phyloP scores from a whole-genome alignment of 192 early-diverging fungal species.

The Funneliformis geosporum region DNA sequence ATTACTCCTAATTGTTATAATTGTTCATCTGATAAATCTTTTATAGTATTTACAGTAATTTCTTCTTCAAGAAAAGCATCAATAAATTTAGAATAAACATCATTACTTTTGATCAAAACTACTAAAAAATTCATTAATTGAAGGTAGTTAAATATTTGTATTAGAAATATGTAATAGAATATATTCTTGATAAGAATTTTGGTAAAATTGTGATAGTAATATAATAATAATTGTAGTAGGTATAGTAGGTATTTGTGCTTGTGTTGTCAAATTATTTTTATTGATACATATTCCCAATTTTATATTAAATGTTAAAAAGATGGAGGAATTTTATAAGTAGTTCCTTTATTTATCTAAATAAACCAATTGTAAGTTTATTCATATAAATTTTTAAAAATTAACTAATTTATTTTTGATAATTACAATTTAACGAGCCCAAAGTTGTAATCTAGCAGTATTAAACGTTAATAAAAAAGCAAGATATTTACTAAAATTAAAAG shows the following conservation, averaged over 20 bases:
- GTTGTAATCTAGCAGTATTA: no score
- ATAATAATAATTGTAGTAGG: no score
- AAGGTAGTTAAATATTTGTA: not conserved
- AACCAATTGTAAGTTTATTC: no score
- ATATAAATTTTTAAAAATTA: no score
- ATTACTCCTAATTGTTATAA: not conserved
- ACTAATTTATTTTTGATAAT: no score
- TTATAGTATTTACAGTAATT: not conserved
- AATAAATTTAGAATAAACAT: not conserved
- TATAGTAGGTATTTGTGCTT: not conserved
- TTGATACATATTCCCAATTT: not conserved
- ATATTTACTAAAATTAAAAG: no score
- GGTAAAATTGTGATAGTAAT: no score
- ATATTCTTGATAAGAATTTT: no score
- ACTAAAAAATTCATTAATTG: not conserved
- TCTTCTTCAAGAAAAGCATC: not conserved
- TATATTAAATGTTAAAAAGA: not conserved
- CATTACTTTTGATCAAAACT: not conserved
- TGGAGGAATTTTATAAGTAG: not conserved
- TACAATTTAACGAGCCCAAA: no score
- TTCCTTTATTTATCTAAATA: not conserved
- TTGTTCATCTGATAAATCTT: not conserved
- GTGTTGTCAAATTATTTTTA: not conserved
- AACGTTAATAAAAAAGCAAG: no score
- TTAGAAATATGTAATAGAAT: no score